These are phyloP conservation scores for Ogataea trehalophila DNA, from an alignment of 805 yeast species.

Conservation along the genomic window DNA sequence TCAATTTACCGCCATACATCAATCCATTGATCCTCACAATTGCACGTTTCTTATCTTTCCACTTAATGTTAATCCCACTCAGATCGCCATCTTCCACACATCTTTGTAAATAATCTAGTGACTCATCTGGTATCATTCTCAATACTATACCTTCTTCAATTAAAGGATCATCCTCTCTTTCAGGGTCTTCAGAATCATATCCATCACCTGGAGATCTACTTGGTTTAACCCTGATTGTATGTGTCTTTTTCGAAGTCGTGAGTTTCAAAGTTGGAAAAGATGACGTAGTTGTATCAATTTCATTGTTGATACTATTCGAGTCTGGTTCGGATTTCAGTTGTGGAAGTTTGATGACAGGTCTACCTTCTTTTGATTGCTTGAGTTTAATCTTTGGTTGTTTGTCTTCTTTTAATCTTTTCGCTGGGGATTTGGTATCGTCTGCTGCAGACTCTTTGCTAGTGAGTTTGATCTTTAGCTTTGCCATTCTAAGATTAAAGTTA, in stretches of 20 bases:
- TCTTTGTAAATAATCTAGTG: slow-evolving; percentile 65
- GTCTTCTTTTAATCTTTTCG: slow-evolving; percentile 3
- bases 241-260: slow-evolving; percentile 35
- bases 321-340: slow-evolving; percentile 2
- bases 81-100: slow-evolving; percentile 76
- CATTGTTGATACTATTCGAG: not conserved
- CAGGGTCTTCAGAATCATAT: slow-evolving; percentile 95
- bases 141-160: slow-evolving; percentile 81
- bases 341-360: slow-evolving; percentile 8
- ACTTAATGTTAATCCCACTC: slow-evolving; percentile 65
- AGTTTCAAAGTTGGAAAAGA: slow-evolving; percentile 28
- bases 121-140: slow-evolving; percentile 64
- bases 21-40: slow-evolving; percentile 65
- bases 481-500: slow-evolving; percentile 7
- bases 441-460: slow-evolving; percentile 4
- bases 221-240: slow-evolving; percentile 50
- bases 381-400: slow-evolving; percentile 26
- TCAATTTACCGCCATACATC: slow-evolving; percentile 73
- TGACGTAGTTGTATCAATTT: not conserved
- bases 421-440: not conserved
- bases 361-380: slow-evolving; percentile 18
- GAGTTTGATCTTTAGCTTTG: slow-evolving; percentile 23
- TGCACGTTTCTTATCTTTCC: slow-evolving; percentile 81
- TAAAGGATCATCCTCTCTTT: slow-evolving; percentile 89
- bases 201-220: slow-evolving; percentile 87